A percentile compares a stretch with the other conserved stretches of the same genome.
Evolutionary conservation across 352 stramenopile genomes (phyloP).

Genomic region (Phytophthora cactorum): DNA sequence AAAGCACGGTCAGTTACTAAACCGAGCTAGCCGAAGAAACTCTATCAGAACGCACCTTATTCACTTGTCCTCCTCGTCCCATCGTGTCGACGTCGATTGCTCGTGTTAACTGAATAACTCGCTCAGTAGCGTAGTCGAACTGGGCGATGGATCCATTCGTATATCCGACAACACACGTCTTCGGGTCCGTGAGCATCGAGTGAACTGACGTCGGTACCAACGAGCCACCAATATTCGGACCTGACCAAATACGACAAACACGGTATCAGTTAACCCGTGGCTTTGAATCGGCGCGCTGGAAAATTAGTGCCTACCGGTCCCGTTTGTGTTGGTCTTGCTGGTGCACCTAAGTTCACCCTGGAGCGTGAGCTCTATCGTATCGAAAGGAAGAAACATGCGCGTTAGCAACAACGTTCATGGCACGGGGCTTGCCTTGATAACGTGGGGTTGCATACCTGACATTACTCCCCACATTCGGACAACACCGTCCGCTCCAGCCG

Average conservation of each 20-base stretch:
- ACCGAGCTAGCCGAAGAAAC: neutral
- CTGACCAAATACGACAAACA: slow-evolving; percentile 11
- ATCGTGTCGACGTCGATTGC: slow-evolving; percentile 71
- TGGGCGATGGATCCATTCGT: slow-evolving; percentile 73
- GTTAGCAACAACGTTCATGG: slow-evolving; percentile 4
- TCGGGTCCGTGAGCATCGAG: slow-evolving; percentile 74
- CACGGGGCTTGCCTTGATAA: neutral
- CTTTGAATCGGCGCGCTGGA: neutral
- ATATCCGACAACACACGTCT: slow-evolving; percentile 83
- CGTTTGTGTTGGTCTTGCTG: slow-evolving; percentile 59
- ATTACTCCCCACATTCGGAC: slow-evolving; percentile 81
- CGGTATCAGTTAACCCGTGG: neutral
- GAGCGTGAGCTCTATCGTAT: slow-evolving; percentile 62
- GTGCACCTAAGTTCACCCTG: slow-evolving; percentile 78
- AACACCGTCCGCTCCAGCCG: slow-evolving; percentile 75
- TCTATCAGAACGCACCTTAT: slow-evolving; percentile 48
- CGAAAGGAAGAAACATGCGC: slow-evolving; percentile 2
- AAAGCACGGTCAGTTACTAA: slow-evolving; percentile 4
- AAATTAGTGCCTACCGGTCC: slow-evolving; percentile 38
- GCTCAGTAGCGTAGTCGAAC: slow-evolving; percentile 80
- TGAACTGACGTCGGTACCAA: slow-evolving; percentile 80
- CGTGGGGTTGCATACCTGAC: slow-evolving; percentile 49
- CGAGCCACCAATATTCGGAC: slow-evolving; percentile 55
- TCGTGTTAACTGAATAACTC: slow-evolving; percentile 75
- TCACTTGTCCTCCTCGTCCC: slow-evolving; percentile 76